Evolutionary conservation across 2,329 filamentous ascomycete genomes (phyloP).

Genomic region (Achaetomium macrosporum): DNA sequence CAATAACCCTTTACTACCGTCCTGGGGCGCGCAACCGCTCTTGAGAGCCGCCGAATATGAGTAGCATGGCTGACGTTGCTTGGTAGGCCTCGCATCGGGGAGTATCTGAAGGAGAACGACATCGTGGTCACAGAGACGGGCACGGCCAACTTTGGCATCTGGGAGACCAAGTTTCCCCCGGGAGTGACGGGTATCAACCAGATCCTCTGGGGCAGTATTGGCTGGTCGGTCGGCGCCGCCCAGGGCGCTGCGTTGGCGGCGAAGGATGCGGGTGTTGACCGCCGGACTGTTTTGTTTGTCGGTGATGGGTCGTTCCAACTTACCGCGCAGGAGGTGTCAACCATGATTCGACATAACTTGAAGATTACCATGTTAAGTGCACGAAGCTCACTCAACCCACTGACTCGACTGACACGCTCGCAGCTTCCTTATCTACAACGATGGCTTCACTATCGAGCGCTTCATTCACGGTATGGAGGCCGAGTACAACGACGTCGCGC

Average conservation of each 20-base stretch:
- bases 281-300: constrained; percentile 76
- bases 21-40: too few relatives aligned
- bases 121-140: constrained; percentile 83
- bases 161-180: constrained; percentile 73
- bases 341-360: constrained; percentile 70
- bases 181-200: constrained; percentile 77
- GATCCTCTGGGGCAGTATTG: constrained; percentile 65
- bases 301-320: constrained; percentile 84
- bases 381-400: not conserved
- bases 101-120: constrained; percentile 62
- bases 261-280: constrained; percentile 53
- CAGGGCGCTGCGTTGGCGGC: constrained; percentile 68
- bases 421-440: constrained; percentile 77
- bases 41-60: too few relatives aligned
- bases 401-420: not conserved
- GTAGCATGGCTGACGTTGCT: too few relatives aligned
- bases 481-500: constrained; percentile 71
- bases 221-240: constrained; percentile 53
- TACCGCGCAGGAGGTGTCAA: constrained; percentile 76
- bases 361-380: constrained; percentile 66
- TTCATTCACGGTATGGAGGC: constrained; percentile 80
- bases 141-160: constrained; percentile 82
- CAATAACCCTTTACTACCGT: too few relatives aligned
- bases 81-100: constrained; percentile 56
- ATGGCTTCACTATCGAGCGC: constrained; percentile 85